Conservation (phyloP, 257 asterid genomes). For the Nicotiana undulata region DNA sequence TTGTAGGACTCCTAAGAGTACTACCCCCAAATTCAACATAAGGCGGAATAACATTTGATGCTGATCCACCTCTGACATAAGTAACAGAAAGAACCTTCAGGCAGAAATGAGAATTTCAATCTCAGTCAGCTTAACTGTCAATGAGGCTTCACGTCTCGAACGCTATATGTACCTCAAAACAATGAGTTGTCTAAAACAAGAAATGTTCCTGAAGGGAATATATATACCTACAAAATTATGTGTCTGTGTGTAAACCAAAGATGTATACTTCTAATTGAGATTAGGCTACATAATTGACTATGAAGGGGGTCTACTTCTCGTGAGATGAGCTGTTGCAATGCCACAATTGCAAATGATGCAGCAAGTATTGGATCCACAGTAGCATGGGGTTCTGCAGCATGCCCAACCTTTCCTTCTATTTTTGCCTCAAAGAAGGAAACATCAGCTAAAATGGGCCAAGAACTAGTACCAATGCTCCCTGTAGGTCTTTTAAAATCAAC, state of each 20-base stretch:
- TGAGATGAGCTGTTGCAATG: constrained; percentile 70
- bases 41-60: constrained; percentile 51
- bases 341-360: constrained; percentile 55
- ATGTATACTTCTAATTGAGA: background rate
- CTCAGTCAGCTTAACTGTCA: background rate
- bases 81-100: constrained; percentile 79
- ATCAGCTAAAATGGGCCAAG: constrained; percentile 67
- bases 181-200: background rate
- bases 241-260: no score
- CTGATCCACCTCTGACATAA: constrained; percentile 61
- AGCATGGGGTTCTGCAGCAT: constrained; percentile 64
- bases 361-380: constrained; percentile 64
- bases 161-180: background rate
- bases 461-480: constrained; percentile 43
- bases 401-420: constrained; percentile 74
- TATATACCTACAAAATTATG: background rate
- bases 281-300: constrained; percentile 46
- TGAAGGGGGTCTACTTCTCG: constrained; percentile 73
- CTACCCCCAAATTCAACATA: constrained; percentile 75
- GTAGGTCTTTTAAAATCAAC: constrained; percentile 42
- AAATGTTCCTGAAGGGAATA: background rate
- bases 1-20: constrained; percentile 72
- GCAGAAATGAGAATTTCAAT: background rate
- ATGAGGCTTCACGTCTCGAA: background rate
- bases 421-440: constrained; percentile 55